Percentiles rank a stretch among this genome's conserved stretches.
Evolutionary conservation across 371 early-diverging fungal species (phyloP).

Genomic region (Syncephalastrum contaminatum): DNA sequence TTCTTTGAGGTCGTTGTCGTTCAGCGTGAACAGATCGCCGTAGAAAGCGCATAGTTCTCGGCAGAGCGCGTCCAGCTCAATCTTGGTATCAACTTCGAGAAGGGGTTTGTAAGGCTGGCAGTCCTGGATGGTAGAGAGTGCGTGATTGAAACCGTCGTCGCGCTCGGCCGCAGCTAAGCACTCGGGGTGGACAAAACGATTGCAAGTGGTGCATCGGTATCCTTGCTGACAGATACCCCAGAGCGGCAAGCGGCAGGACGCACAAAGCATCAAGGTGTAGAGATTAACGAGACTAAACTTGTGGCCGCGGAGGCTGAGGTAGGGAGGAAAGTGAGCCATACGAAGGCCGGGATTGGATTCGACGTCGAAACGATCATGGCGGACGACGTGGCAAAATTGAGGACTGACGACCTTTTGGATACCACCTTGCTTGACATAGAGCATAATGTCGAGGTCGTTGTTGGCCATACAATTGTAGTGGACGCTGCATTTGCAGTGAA

Average conservation of each 20-base stretch:
- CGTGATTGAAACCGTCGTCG: slow-evolving; percentile 8
- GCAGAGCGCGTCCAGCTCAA: slow-evolving; percentile 17
- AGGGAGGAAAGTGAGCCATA: slow-evolving; percentile 3
- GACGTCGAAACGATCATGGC: slow-evolving; percentile 20
- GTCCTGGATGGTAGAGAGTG: slow-evolving; percentile 12
- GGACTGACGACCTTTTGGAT: slow-evolving; percentile 49
- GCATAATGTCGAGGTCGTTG: slow-evolving; percentile 35
- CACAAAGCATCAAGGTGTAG: slow-evolving; percentile 53
- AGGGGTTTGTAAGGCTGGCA: slow-evolving; percentile 32
- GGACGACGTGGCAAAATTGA: slow-evolving; percentile 36
- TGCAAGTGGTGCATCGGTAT: slow-evolving; percentile 51
- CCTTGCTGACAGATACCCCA: slow-evolving; percentile 61
- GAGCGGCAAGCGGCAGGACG: slow-evolving; percentile 49
- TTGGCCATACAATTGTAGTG: slow-evolving; percentile 40
- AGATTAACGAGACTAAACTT: slow-evolving; percentile 55
- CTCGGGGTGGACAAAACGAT: slow-evolving; percentile 50
- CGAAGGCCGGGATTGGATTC: not conserved
- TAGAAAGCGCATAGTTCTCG: slow-evolving; percentile 21
- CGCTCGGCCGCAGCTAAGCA: slow-evolving; percentile 32
- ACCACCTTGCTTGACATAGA: slow-evolving; percentile 43
- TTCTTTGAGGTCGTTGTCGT: slow-evolving; percentile 17
- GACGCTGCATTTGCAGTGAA: slow-evolving; percentile 45
- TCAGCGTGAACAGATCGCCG: slow-evolving; percentile 22
- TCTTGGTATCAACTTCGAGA: slow-evolving; percentile 29
- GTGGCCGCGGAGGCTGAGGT: slow-evolving; percentile 34